These are phyloP conservation scores for Clitopilus passeckerianus DNA, from an alignment of 768 basidiomycete genomes.

Conservation along the genomic window DNA sequence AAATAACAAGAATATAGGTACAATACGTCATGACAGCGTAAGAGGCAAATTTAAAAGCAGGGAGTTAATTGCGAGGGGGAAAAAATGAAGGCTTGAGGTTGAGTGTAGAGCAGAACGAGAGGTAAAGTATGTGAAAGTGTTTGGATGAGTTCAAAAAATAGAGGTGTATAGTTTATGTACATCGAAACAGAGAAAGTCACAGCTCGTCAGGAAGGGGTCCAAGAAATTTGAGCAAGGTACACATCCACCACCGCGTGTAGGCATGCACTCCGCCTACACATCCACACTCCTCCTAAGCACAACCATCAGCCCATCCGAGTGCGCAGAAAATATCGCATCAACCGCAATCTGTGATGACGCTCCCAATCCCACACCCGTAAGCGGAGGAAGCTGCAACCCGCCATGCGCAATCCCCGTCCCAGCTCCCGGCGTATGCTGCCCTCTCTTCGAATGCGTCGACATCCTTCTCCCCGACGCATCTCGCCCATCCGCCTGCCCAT, in stretches of 20 bases:
- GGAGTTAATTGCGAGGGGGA: too few species aligned
- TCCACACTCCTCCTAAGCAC: slow-evolving; percentile 49
- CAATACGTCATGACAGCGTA: too few species aligned
- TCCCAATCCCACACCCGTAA: slow-evolving; percentile 12
- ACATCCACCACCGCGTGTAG: not conserved
- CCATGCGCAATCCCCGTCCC: not conserved
- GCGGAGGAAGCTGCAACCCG: slow-evolving; percentile 8
- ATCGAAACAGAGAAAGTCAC: too few species aligned
- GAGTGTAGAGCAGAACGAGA: too few species aligned
- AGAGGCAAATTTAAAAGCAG: too few species aligned
- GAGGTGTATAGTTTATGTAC: too few species aligned
- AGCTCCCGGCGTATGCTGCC: not conserved
- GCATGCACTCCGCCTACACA: slow-evolving; percentile 2
- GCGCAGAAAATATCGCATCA: slow-evolving; percentile 81
- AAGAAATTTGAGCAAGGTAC: too few species aligned
- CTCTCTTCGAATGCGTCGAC: not conserved
- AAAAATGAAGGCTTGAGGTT: too few species aligned
- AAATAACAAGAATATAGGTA: too few species aligned
- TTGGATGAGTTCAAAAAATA: too few species aligned
- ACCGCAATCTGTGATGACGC: slow-evolving; percentile 45
- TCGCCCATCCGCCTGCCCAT: not conserved
- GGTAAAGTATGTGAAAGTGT: too few species aligned
- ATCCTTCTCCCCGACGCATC: not conserved
- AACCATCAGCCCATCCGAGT: slow-evolving; percentile 81
- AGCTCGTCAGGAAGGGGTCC: too few species aligned